A percentile compares a stretch with the other conserved stretches of the same genome.
These are phyloP conservation scores for Irpex lacteus DNA, from an alignment of 1,284 basidiomycete species.

Conservation along the genomic window DNA sequence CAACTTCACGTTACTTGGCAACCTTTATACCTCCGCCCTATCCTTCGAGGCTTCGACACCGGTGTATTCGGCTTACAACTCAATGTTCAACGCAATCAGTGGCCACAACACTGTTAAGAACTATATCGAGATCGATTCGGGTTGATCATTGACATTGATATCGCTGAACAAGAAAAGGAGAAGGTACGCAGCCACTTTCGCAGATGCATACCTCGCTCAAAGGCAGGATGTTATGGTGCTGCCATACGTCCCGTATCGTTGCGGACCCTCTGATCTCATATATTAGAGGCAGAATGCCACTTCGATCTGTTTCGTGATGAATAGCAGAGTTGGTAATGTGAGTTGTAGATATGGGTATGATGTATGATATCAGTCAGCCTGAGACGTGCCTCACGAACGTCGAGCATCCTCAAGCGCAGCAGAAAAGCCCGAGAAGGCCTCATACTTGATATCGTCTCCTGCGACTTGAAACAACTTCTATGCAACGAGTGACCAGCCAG, in stretches of 20 bases:
- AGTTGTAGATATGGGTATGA: not conserved
- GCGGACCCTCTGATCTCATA: constrained; percentile 74
- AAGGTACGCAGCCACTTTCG: too few relatives aligned
- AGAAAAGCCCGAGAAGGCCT: constrained; percentile 84
- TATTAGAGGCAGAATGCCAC: constrained; percentile 76
- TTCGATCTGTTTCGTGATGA: constrained; percentile 49
- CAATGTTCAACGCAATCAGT: constrained; percentile 60
- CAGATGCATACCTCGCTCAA: constrained; percentile 62
- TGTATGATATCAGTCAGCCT: constrained; percentile 2
- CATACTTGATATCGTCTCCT: constrained; percentile 80
- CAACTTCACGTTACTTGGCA: not conserved
- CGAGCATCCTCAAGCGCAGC: constrained; percentile 71
- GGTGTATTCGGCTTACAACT: constrained; percentile 44
- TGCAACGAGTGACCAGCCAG: too few relatives aligned
- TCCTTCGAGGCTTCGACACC: not conserved
- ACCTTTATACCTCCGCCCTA: not conserved
- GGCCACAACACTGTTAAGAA: constrained; percentile 59
- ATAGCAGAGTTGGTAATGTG: constrained; percentile 1
- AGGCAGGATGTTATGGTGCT: constrained; percentile 80
- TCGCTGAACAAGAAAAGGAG: not conserved
- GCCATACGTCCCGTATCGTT: constrained; percentile 82
- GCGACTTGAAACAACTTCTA: constrained; percentile 27
- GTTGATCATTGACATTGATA: not conserved
- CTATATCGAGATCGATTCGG: not conserved
- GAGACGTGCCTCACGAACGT: constrained; percentile 30